Base-by-base conservation (phyloP, 306 rosid genomes). In the Crotalaria pallida region DNA sequence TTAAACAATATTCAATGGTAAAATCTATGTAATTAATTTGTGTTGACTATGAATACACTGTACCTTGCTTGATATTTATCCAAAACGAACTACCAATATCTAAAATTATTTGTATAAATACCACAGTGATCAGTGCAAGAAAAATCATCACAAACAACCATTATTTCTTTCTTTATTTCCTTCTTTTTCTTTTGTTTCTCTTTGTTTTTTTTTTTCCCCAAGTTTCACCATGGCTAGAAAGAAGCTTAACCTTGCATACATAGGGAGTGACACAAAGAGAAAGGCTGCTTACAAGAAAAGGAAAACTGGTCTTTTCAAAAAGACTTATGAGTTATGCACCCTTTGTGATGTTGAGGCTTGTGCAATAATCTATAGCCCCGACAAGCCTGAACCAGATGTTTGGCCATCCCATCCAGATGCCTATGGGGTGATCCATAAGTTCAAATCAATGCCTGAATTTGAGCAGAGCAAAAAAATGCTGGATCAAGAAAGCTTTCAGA, bases 401-500 rank as follows among this genome's bases (percentile, higher is more conserved):
- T 82, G 81, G 83, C 83, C 86, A n/a, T 78, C 80, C 3, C 55
- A 53, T n/a, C n/a, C n/a, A 15, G 76, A 13, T 9, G 81, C 10
- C 1, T 49, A 19, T 1, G 26, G 23, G 1, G 61, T 67, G 41
- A 5, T 82, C 0, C 12, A 51, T 0, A 65, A n/a, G 78, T 78
- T 82, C 47, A 43, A 0, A 22, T 1, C n/a, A 1, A 13, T 73
- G 52, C 60, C 78, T 3, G 68, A 43, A 18, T 0, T 23, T 2
- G 61, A 74, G 3, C 75, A 74, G 17, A 38, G 68, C 26, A 69
- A 70, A 21, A 78, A 69, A 8, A 31, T 31, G 36, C 0, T 31
- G 8, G 2, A 31, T 31, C 36, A 31, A 31, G 8, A 31, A 31
- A 31, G 3, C 0, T 31, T 31, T 6, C 2, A 5, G 36, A 31